These are phyloP conservation scores for Acorus calamus DNA, from an alignment of 106 monocot genomes.

Conservation along the genomic window DNA sequence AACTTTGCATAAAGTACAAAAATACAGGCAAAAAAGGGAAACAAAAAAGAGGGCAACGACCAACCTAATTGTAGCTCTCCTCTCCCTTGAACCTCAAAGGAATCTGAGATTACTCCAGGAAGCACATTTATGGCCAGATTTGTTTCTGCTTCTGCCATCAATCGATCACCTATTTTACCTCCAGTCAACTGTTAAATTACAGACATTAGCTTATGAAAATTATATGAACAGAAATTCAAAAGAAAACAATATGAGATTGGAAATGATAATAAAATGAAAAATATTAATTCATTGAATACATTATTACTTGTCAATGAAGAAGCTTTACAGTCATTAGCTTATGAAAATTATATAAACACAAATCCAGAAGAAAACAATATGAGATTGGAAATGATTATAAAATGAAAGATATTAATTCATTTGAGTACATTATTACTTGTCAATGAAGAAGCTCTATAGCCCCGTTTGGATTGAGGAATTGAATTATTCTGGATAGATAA, in stretches of 20 bases:
- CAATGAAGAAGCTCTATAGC: not conserved
- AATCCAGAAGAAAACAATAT: not conserved
- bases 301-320: too few species aligned
- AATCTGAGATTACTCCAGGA: conserved; percentile 84
- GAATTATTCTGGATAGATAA: too few species aligned
- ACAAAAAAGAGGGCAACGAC: not conserved
- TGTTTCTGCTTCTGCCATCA: conserved; percentile 90
- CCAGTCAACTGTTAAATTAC: conserved; percentile 71
- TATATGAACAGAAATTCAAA: not conserved
- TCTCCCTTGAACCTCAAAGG: conserved; percentile 99
- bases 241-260: not conserved
- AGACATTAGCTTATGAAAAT: conserved; percentile 5
- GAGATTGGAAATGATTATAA: not conserved
- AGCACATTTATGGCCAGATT: conserved; percentile 98
- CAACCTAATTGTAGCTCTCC: conserved; percentile 95
- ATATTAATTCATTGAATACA: too few species aligned
- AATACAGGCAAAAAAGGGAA: not conserved
- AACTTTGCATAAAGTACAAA: not conserved
- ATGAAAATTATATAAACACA: not conserved
- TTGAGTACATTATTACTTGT: too few species aligned
- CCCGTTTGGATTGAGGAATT: too few species aligned
- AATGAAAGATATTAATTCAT: not conserved
- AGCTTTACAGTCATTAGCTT: conserved; percentile 7
- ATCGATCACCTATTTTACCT: conserved; percentile 89
- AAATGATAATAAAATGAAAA: not conserved